A percentile compares a stretch with the other conserved stretches of the same genome.
phyloP scores from a whole-genome alignment of 1,284 basidiomycete genomes.

The Mycena sp. region DNA sequence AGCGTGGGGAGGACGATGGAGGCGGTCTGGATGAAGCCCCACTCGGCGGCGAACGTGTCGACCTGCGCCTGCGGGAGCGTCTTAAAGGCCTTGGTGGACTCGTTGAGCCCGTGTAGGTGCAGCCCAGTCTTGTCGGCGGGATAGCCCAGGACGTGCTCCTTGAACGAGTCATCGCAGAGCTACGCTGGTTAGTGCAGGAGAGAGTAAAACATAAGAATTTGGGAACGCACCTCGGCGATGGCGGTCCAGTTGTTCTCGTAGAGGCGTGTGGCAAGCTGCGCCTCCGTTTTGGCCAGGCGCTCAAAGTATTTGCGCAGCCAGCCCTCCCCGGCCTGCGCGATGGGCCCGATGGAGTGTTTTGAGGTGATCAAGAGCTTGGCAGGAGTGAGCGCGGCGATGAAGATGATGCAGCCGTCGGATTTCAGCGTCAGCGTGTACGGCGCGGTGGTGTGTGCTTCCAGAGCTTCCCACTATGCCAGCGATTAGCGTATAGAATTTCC shows the following conservation, averaged over 20 bases:
- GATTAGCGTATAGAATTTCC: neutral
- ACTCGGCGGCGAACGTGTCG: conserved; percentile 85
- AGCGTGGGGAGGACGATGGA: conserved; percentile 71
- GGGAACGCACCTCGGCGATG: conserved; percentile 81
- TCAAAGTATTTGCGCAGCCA: conserved; percentile 87
- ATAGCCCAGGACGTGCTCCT: conserved; percentile 96
- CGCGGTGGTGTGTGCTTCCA: conserved; percentile 76
- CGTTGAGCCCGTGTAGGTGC: conserved; percentile 94
- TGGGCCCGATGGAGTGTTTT: conserved; percentile 86
- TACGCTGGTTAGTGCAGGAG: conserved; percentile 41
- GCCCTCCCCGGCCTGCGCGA: conserved; percentile 78
- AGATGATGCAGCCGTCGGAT: conserved; percentile 98
- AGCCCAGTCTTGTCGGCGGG: conserved; percentile 87
- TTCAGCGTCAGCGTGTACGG: conserved; percentile 95
- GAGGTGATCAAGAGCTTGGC: conserved; percentile 87
- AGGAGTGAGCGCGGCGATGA: conserved; percentile 88
- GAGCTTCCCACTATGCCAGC: conserved; percentile 78
- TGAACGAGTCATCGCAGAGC: conserved; percentile 98
- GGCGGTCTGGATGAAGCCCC: conserved; percentile 91
- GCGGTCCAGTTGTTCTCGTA: conserved; percentile 92
- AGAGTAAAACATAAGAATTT: neutral
- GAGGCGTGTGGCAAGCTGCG: conserved; percentile 77
- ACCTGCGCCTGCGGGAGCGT: conserved; percentile 80
- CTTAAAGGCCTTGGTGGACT: conserved; percentile 74
- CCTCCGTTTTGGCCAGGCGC: conserved; percentile 72